Evolutionary conservation across 129 eudicot genomes (phyloP), one percentile per base, ranked within the genome.

Genomic region (Centaurea solstitialis): DNA sequence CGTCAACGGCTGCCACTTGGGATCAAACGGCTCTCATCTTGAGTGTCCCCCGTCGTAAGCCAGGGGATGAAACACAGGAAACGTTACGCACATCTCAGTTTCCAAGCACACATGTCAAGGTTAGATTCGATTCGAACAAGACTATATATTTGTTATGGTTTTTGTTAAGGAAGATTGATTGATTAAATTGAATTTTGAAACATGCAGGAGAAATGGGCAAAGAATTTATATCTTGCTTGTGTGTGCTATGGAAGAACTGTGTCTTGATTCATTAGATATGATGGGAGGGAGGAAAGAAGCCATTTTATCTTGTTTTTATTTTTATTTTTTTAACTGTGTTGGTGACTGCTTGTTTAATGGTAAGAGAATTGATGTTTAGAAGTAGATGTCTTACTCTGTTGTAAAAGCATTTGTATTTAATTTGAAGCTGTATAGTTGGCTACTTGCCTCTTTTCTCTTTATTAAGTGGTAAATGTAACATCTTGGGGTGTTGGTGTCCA

Each of bases 71-170:
- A 83, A 92, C 97, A 9, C 97, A 92, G 77, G 97, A 92, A 85
- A 92, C 97, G 7, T 72, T 93, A 65, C 88, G 95, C 0, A 93
- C 97, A n/a, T 93, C 97, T 24, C 93, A 88, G 79, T 93, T 93
- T 81, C 97, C 97, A 71, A 93, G 97, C 85, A 88, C 95, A 70
- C 97, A 93, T 87, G 93, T 93, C 3, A 93, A 93, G 95, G 97
- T 93, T 79, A 73, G 72, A 59, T 57, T 57, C 22, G 23, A 57
- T 41, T 33, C 37, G 37, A 26, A 26, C 30, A 26, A 26, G 30
- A 4, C 5, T 33, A 33, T 3, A 33, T 33, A 33, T 33, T 33
- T 33, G 37, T 33, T 75, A 22, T 41, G 28, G 3, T 26, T 43
- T 17, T n/a, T 9, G 3, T 68, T 24, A 1, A 9, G 6, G 38